A percentile compares a stretch with the other conserved stretches of the same genome.
Evolutionary conservation across 169 alveolate species (phyloP).

Genomic region (Sarcocystis neurona): DNA sequence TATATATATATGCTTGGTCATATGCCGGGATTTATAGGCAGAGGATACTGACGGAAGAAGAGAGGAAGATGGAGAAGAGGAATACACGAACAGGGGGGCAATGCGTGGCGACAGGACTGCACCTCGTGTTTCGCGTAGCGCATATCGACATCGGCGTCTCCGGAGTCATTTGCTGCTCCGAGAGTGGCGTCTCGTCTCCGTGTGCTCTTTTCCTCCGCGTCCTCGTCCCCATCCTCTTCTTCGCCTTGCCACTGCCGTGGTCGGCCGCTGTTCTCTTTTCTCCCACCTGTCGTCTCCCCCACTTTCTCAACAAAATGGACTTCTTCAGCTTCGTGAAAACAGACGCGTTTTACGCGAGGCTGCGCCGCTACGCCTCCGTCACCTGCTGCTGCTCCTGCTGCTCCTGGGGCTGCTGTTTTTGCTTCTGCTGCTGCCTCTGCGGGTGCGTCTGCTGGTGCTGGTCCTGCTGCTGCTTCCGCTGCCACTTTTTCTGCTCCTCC

Average conservation of each 20-base stretch:
- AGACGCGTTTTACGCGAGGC: conserved; percentile 12
- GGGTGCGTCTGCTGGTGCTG: neutral
- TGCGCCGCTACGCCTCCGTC: too few relatives aligned
- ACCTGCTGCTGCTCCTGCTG: neutral
- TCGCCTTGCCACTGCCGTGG: neutral
- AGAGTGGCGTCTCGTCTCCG: too few relatives aligned
- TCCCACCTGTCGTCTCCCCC: too few relatives aligned
- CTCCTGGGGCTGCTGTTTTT: neutral
- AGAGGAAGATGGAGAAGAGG: too few relatives aligned
- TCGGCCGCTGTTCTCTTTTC: too few relatives aligned
- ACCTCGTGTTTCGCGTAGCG: conserved; percentile 17
- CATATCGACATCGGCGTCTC: neutral
- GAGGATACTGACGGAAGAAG: too few relatives aligned
- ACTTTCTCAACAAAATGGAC: neutral
- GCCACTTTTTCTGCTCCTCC: neutral
- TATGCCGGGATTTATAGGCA: too few relatives aligned
- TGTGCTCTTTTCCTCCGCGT: too few relatives aligned
- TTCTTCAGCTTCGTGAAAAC: neutral
- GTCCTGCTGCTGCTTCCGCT: neutral
- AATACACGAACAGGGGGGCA: too few relatives aligned
- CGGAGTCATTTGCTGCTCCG: neutral
- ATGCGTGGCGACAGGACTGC: too few relatives aligned
- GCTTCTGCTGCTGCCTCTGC: neutral
- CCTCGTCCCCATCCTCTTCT: neutral
- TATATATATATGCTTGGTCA: too few relatives aligned